Evolutionary conservation across 306 rosid species (phyloP).

Genomic region (Fagus sylvatica): DNA sequence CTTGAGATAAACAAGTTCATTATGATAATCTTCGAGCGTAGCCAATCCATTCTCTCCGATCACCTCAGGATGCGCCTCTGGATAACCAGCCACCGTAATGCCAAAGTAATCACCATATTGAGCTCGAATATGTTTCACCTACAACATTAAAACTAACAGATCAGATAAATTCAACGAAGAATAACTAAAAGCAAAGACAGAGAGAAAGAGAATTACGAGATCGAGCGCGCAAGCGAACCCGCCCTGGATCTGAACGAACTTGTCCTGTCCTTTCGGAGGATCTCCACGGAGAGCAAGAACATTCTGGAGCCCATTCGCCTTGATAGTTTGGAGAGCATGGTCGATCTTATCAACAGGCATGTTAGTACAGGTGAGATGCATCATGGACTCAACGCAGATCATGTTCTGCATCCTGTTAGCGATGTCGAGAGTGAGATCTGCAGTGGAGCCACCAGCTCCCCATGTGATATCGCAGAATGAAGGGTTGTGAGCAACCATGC

Average conservation of each 20-base stretch:
- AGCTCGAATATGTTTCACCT: slow-evolving; percentile 84
- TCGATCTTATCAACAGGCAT: slow-evolving; percentile 96
- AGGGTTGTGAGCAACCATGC: slow-evolving; percentile 93
- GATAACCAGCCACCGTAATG: slow-evolving; percentile 95
- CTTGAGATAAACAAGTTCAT: slow-evolving; percentile 82
- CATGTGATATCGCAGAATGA: slow-evolving; percentile 93
- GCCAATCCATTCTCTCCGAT: slow-evolving; percentile 78
- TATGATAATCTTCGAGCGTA: slow-evolving; percentile 66
- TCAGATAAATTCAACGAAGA: not conserved
- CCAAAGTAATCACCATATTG: slow-evolving; percentile 91
- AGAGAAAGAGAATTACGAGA: slow-evolving; percentile 42
- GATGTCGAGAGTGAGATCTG: slow-evolving; percentile 87
- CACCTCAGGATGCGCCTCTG: slow-evolving; percentile 96
- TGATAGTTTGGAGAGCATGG: slow-evolving; percentile 80
- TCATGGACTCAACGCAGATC: slow-evolving; percentile 92
- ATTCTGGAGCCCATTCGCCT: slow-evolving; percentile 86
- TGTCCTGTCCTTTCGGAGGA: slow-evolving; percentile 98
- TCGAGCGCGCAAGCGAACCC: slow-evolving; percentile 97
- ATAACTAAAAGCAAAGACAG: not conserved
- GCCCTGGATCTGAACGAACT: slow-evolving; percentile 81
- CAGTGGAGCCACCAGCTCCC: slow-evolving; percentile 98
- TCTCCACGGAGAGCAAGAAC: slow-evolving; percentile 97
- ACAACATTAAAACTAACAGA: slow-evolving; percentile 10
- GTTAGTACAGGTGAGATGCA: slow-evolving; percentile 97
- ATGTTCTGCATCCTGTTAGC: slow-evolving; percentile 90